Percentiles rank a stretch among this genome's conserved stretches.
Evolutionary conservation across 306 rosid genomes (phyloP).

Genomic region (Elaeagnus macrophylla): DNA sequence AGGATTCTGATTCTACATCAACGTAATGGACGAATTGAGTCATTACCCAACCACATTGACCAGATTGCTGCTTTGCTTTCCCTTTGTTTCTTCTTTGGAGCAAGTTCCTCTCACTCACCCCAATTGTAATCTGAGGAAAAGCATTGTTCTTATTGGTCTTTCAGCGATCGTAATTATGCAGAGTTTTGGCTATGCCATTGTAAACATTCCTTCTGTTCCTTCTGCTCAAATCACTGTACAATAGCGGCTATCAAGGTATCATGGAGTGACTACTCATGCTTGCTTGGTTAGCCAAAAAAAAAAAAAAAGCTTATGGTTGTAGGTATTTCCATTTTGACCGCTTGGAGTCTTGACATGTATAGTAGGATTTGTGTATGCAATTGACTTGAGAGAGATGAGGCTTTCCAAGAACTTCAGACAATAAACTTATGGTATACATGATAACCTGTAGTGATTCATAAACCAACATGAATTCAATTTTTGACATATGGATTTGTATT

Average conservation of each 20-base stretch:
- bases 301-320: conserved; percentile 25
- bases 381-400: conserved; percentile 22
- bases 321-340: conserved; percentile 14
- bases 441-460: background rate
- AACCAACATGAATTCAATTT: too few species aligned
- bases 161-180: conserved; percentile 23
- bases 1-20: conserved; percentile 25
- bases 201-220: background rate
- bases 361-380: conserved; percentile 31
- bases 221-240: conserved; percentile 27
- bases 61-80: conserved; percentile 13
- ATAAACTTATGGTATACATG: conserved; percentile 30
- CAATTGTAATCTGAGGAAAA: conserved; percentile 24
- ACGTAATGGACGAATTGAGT: conserved; percentile 17
- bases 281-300: conserved; percentile 5
- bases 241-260: conserved; percentile 24
- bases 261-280: conserved; percentile 25
- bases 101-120: conserved; percentile 12
- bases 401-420: conserved; percentile 17
- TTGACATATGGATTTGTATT: too few species aligned
- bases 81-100: conserved; percentile 23
- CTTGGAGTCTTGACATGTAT: conserved; percentile 31
- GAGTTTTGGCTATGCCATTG: conserved; percentile 13
- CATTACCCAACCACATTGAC: conserved; percentile 18
- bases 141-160: conserved; percentile 28